Percentiles rank a stretch among this genome's conserved stretches.
These are phyloP conservation scores for Chytriomyces sp. DNA, from an alignment of 192 early-diverging fungal genomes.

Conservation along the genomic window DNA sequence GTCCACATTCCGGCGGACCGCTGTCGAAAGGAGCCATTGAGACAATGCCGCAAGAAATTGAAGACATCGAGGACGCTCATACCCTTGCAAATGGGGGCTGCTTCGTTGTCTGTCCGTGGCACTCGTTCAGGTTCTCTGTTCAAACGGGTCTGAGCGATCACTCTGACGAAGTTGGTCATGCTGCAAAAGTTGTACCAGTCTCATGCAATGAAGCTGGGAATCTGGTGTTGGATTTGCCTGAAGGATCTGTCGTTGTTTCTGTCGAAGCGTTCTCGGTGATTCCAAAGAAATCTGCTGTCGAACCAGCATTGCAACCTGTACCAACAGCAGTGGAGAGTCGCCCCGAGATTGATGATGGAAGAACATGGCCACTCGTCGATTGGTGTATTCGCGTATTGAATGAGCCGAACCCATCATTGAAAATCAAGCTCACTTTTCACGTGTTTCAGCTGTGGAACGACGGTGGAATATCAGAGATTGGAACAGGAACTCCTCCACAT, in stretches of 20 bases:
- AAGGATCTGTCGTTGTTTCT: not conserved
- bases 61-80: conserved; percentile 51
- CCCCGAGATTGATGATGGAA: conserved; percentile 9
- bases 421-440: conserved; percentile 49
- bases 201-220: not conserved
- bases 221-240: not conserved
- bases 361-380: conserved; percentile 44
- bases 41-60: conserved; percentile 10
- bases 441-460: conserved; percentile 34
- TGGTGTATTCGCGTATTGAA: conserved; percentile 59
- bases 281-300: not conserved
- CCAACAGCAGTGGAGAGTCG: not conserved
- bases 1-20: conserved; percentile 54
- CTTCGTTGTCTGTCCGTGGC: conserved; percentile 58
- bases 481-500: conserved; percentile 53
- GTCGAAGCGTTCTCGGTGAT: not conserved
- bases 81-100: not conserved
- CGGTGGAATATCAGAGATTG: conserved; percentile 32
- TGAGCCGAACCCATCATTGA: conserved; percentile 58
- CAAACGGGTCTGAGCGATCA: conserved; percentile 30
- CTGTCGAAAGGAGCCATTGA: conserved; percentile 41
- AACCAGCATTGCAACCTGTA: conserved; percentile 14
- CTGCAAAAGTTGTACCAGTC: not conserved
- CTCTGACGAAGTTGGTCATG: conserved; percentile 26
- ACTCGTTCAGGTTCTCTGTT: conserved; percentile 47